Base-by-base conservation (phyloP, 2,329 filamentous ascomycete species). In the Sphaceloma murrayae region DNA sequence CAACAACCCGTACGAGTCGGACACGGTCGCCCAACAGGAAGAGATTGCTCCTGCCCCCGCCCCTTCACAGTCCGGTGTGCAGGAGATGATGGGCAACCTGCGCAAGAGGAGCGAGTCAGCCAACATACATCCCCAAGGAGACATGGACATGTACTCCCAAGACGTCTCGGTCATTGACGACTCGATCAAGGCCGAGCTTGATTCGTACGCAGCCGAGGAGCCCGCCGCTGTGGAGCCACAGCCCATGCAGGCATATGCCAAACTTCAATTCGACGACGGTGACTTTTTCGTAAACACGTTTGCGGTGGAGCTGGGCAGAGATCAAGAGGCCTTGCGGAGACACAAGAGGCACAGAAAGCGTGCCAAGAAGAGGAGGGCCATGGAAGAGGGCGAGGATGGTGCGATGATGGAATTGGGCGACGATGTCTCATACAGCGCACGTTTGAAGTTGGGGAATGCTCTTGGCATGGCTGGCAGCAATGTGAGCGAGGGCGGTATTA, bases 241-340 rank as follows among this genome's bases (percentile, higher is more conserved):
- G 17, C 49, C 49, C 40, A 72, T 77, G 48, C 69, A 73, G 51
- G 77, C 75, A 24, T 80, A 75, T 59, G 77, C 77, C 30, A 77
- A 78, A 56, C 66, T 88, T 49, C 75, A 79, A 54, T 87, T 88
- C 57, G 72, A 74, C 52, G 83, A 88, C 65, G 81, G 82, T 56
- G 74, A 78, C 46, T 87, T 84, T 59, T 82, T 84, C 62, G 82
- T 88, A 77, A 85, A 78, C 42, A 85, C 81, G 1, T 80, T 80
- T 53, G 72, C 75, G 43, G 73, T 87, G 53, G 74, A 83, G 46
- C 75, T 88, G 19, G 82, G 82, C 45, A 78, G 83, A 49, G 82
- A 87, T 60, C 70, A 78, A 54, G 64, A 69, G 43, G 77, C 77
- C 7, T 62, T 77, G 27, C 49, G 46, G 34, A 43, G 47, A 16